These are phyloP conservation scores for Coprinopsis sp. DNA, from an alignment of 768 basidiomycete genomes.

Conservation along the genomic window DNA sequence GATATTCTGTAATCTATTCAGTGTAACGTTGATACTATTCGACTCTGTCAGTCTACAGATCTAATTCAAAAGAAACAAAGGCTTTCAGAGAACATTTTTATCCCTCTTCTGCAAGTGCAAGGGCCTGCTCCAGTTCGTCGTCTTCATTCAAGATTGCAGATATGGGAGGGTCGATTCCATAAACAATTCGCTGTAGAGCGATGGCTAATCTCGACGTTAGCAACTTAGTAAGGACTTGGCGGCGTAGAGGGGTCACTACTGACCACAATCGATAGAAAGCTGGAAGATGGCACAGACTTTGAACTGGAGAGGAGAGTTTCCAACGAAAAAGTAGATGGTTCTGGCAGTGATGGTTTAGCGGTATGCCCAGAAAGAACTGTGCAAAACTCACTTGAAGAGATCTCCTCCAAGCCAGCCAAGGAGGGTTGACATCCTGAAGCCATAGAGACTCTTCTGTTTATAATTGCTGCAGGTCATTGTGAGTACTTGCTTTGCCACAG, in stretches of 20 bases:
- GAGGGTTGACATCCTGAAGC: conserved; percentile 78
- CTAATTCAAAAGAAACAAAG: too few relatives aligned
- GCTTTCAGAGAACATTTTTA: too few relatives aligned
- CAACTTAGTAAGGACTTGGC: not conserved
- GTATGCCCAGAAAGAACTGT: conserved; percentile 4
- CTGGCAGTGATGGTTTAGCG: conserved; percentile 30
- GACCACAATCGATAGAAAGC: conserved; percentile 72
- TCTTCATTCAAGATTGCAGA: conserved; percentile 48
- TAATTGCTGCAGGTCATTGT: conserved; percentile 57
- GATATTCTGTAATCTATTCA: too few relatives aligned
- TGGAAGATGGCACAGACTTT: conserved; percentile 82
- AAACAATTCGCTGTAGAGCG: conserved; percentile 65
- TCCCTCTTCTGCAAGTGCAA: conserved; percentile 56
- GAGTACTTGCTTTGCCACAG: conserved; percentile 5
- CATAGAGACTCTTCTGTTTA: conserved; percentile 73
- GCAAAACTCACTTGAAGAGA: conserved; percentile 63
- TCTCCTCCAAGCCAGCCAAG: conserved; percentile 84
- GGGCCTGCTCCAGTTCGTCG: conserved; percentile 71
- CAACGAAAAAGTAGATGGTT: conserved; percentile 74
- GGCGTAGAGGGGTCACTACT: too few relatives aligned
- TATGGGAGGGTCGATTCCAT: conserved; percentile 65
- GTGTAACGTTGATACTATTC: too few relatives aligned
- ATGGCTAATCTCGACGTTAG: conserved; percentile 48
- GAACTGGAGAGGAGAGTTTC: conserved; percentile 73
- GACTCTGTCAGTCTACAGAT: too few relatives aligned